phyloP scores from a whole-genome alignment of 768 basidiomycete genomes.

The Sutorius australiensis region DNA sequence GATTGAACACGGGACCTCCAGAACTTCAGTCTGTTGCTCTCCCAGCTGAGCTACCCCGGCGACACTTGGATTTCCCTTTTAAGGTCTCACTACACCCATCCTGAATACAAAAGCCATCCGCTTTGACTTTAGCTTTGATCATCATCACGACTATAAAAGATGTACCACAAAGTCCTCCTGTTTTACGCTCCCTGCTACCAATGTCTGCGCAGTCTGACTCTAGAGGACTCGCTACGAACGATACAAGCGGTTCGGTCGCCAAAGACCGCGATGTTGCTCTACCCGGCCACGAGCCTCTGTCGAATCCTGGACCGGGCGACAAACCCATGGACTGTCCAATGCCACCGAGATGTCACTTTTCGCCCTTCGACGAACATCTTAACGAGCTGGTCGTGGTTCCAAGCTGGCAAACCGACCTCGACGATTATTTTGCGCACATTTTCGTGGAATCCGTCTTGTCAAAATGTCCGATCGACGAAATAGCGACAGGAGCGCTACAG shows the following conservation, averaged over 20 bases:
- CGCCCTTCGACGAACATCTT: constrained; percentile 9
- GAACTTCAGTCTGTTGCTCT: constrained; percentile 73
- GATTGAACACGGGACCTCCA: constrained; percentile 80
- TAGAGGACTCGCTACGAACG: neutral
- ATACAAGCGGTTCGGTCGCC: neutral
- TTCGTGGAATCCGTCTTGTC: constrained; percentile 11
- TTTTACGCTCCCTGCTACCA: neutral
- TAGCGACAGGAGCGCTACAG: constrained; percentile 6
- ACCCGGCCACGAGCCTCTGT: neutral
- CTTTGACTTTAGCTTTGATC: constrained; percentile 6
- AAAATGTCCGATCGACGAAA: constrained; percentile 3
- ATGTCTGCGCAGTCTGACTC: neutral
- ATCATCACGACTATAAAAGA: constrained; percentile 5
- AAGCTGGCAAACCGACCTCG: constrained; percentile 14
- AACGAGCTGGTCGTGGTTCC: neutral
- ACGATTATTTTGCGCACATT: constrained; percentile 10
- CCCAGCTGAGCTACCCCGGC: constrained; percentile 73
- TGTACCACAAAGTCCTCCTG: neutral
- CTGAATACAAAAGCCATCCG: neutral
- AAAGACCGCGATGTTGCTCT: neutral
- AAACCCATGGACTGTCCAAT: neutral
- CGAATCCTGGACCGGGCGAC: neutral
- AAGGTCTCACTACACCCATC: neutral
- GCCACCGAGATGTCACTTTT: neutral
- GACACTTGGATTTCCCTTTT: neutral